Evolutionary conservation across 768 basidiomycete species (phyloP), one percentile per base, ranked within the genome.

Genomic region (Gymnopilus junonius): DNA sequence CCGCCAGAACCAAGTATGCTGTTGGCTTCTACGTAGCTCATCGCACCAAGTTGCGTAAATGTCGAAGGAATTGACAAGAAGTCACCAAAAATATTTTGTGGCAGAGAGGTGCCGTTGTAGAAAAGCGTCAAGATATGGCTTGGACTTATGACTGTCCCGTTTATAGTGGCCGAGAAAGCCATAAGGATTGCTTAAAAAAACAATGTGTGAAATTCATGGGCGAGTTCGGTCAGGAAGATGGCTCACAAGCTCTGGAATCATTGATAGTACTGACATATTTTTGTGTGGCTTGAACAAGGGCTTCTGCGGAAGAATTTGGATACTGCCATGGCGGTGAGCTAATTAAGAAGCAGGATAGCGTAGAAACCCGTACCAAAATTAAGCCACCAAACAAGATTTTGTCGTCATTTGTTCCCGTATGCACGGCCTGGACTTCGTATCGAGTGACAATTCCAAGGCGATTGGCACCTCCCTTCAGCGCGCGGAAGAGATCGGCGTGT

Each of bases 371-470:
- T 61, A 81, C 80, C 29, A 73, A 56, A 20, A 82, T 72, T 5
- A 73, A 34, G 1, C 80, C 81, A 4, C 81, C 81, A 65, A 73
- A 80, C 68, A 71, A 80, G 31, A 68, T 70, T 58, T 77, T 77
- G 32, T 79, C 75, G 5, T 71, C 73, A 23, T 69, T 70, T 8
- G 74, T 76, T 5, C 79, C 81, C 4, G 77, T 79, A 57, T 77
- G 79, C 7, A 79, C 70, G 17, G 80, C 76, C 27, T 74, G 62
- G 11, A 83, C 71, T 46, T 78, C 78, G 57, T 80, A 81, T 17
- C 80, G 69, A 12, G 81, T 81, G 15, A 81, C 79, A 43, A 83
- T 81, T 1, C 80, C 81, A 63, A 81, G 80, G 10, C 80, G 74
- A 69, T 78, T 82, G 4, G 71, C 80, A 15, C 80, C 80, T 6